phyloP scores from a whole-genome alignment of 2,329 filamentous ascomycete genomes.

The Colletotrichum agaves region DNA sequence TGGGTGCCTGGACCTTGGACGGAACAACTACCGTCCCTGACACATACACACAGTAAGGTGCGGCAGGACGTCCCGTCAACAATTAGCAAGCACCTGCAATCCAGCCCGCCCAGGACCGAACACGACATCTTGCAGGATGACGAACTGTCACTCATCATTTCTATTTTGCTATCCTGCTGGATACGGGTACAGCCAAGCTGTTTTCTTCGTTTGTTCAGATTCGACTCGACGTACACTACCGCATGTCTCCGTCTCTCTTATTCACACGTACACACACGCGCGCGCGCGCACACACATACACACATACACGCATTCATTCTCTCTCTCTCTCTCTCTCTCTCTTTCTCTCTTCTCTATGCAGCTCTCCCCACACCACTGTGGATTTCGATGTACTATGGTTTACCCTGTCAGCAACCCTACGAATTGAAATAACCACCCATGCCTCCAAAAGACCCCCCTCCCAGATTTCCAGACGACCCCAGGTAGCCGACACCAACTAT shows the following conservation, averaged over 20 bases:
- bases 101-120: neutral
- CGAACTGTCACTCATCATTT: neutral
- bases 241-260: no score
- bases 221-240: neutral
- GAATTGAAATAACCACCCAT: constrained; percentile 29
- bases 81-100: neutral
- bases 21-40: constrained; percentile 6
- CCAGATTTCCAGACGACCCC: constrained; percentile 10
- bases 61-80: constrained; percentile 7
- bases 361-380: constrained; percentile 36
- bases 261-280: no score
- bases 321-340: neutral
- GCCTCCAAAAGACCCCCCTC: constrained; percentile 3
- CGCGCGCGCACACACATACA: neutral
- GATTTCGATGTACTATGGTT: constrained; percentile 37
- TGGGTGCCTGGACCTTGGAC: neutral
- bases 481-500: constrained; percentile 28
- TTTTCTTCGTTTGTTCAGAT: neutral
- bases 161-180: neutral
- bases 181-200: no score
- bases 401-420: constrained; percentile 32
- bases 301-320: neutral
- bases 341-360: neutral
- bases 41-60: neutral
- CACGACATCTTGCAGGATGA: constrained; percentile 3